Base-by-base conservation (phyloP, 2,329 filamentous ascomycete species). In the Microdochium nivale region DNA sequence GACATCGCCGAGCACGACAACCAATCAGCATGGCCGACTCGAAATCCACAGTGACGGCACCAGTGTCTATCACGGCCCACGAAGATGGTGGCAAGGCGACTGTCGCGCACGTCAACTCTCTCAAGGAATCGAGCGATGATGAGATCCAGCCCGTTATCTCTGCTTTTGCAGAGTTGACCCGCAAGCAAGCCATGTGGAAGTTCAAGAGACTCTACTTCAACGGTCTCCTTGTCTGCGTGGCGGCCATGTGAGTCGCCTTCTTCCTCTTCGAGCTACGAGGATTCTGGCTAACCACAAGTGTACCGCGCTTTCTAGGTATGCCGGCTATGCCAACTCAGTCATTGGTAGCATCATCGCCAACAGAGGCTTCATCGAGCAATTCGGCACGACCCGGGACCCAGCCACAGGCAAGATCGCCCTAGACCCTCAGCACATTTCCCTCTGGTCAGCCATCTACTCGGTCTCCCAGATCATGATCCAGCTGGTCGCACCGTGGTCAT, bases 381-480 rank as follows among this genome's bases (percentile, higher is more conserved):
- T 37, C 33, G 33, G 7, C 4, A 16, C 33, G 7, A 37, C 5
- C 4, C 11, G 14, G 16, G 33, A 37, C 33, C 33, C 33, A 9
- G 33, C 14, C 13, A 52, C 51, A 5, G 47, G 35, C 11, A 27
- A 30, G 33, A 46, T 37, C 3, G 51, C 51, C 3, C 33, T 52
- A n/a, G 25, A 49, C 24, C 10, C 51, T 1, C 47, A 52, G n/a
- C 47, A 52, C 14, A 35, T 52, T 1, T 48, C 51, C 5, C 30
- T 52, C 5, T 52, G 51, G 51, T 3, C 16, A 1, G 51, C 47
- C 24, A 44, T 52, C n/a, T 52, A 52, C 25, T 49, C 25, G 40
- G 47, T 52, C 3, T 23, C 32, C 21, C 35, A 24, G 32, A 49
- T 52, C 14, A 13, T 27, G 8, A 49, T 52, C 25, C 51, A 55